Evolutionary conservation across 441 rosid genomes (phyloP), one percentile per base, ranked within the genome.

Genomic region (Populus hybrid): DNA sequence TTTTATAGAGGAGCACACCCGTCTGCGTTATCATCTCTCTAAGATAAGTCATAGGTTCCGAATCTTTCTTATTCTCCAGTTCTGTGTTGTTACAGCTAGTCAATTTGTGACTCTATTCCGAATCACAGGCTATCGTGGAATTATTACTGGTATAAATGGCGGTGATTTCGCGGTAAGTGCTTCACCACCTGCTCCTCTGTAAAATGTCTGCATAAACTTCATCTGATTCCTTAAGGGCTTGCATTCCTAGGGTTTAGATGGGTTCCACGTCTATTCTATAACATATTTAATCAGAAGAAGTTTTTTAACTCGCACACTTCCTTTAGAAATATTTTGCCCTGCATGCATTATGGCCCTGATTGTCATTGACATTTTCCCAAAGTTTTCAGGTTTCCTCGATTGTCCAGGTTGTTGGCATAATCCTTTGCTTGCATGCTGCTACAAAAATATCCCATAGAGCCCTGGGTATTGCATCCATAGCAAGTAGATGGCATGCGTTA

Each of bases 1-100:
- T 70, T 88, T 90, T 67, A 89, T 95, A 69, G 89, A 92, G 50
- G 97, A 93, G 80, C 99, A 93, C 77, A 84, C 85, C 42, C 95
- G 89, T 64, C 87, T 93, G 10, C 89, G 97, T 2, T 79, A 89
- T 82, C 85, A 92, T 77, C 93, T 93, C 16, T 92, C 99, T 73
- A 93, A 93, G 85, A 95, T 95, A 78, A 95, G 99, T 87, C 98
- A 95, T 82, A 90, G 97, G 84, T 95, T 95, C 84, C 88, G 98
- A 16, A 91, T 93, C 77, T 95, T 91, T 84, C 95, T 95, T 71
- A 85, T 95, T 78, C 83, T 90, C n/a, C 88, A 91, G 85, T 90
- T 93, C 86, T 50, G 87, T 81, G 91, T 87, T 10, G 95, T 92
- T 79, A 91, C 97, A 2, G 87, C 85, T 70, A 89, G 93, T 82